Base-by-base conservation (phyloP, 2,329 filamentous ascomycete species). In the Alternaria postmessia region DNA sequence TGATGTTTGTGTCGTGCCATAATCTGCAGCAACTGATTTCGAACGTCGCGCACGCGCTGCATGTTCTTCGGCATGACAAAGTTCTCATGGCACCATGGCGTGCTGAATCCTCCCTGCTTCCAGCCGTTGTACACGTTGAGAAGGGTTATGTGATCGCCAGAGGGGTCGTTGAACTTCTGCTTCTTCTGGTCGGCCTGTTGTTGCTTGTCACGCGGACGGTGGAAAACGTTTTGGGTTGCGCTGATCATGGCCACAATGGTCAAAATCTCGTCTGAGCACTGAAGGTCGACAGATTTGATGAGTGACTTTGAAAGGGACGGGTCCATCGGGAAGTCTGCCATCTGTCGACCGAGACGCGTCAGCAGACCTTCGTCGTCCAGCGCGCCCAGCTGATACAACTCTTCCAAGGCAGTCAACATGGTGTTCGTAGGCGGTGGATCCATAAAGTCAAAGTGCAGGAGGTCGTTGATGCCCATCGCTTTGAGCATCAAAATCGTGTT, bases 241-340 rank as follows among this genome's bases (percentile, higher is more conserved):
- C 91, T 94, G 56, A 99, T 88, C 74, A 77, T 77, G 51, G 73
- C 69, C 2, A 99, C 93, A 61, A 99, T 97, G 65, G 88, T 94
- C 26, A 99, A 88, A 72, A 98, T 89, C 79, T 99, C 95, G 26
- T 99, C 95, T 0, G 92, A 94, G 79, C 96, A 99, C 28, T 90
- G 87, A 66, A 96, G 86, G 47, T 97, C 92, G 2, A 96, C 91
- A 0, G 92, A 92, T 11, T 89, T 90, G 64, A 99, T 96, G 1
- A 99, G 86, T 0, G 93, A 89, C 78, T 98, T 99, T 54, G 94
- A 92, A 0, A 98, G 85, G 0, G 92, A 89, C 0, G 95, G 95
- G 58, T 98, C 94, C 93, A 98, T 98, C 0, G 95, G 95, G 78
- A 98, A 98, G 74, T 99, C 94, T 11, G 95, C 94, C 94, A 99